Conservation (phyloP, 1,284 basidiomycete species). For the Pyrrhoderma lamaoense region DNA sequence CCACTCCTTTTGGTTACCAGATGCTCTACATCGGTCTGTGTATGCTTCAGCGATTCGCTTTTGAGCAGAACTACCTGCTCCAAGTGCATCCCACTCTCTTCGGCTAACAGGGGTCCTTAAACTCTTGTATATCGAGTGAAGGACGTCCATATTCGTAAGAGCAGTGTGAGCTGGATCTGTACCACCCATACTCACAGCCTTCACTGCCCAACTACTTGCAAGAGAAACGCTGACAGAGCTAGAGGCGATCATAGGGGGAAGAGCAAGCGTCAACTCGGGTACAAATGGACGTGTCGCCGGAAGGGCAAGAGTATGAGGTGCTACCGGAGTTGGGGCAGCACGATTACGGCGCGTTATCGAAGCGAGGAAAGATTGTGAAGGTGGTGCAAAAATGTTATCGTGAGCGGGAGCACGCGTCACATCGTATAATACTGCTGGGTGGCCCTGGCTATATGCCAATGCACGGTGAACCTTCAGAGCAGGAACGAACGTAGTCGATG, state of each 20-base stretch:
- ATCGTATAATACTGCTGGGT: conserved; percentile 36
- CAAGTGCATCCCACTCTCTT: conserved; percentile 57
- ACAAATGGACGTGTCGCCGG: conserved; percentile 57
- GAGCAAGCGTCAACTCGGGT: conserved; percentile 46
- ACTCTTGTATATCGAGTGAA: conserved; percentile 51
- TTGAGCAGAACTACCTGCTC: conserved; percentile 44
- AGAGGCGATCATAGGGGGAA: conserved; percentile 36
- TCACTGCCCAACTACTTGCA: conserved; percentile 25
- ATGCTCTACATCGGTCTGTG: conserved; percentile 49
- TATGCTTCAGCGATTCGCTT: conserved; percentile 53
- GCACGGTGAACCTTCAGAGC: conserved; percentile 15
- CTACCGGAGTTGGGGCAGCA: conserved; percentile 32
- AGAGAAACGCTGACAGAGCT: conserved; percentile 51
- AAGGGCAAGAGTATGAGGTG: conserved; percentile 50
- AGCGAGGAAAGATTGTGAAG: conserved; percentile 32
- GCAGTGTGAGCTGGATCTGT: conserved; percentile 26
- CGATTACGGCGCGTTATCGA: conserved; percentile 12
- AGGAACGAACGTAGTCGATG: conserved; percentile 4
- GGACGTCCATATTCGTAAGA: conserved; percentile 57
- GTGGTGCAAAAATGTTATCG: conserved; percentile 48
- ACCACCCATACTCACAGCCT: conserved; percentile 25
- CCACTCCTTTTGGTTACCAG: conserved; percentile 52
- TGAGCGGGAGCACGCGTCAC: conserved; percentile 50
- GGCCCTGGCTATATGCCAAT: conserved; percentile 6
- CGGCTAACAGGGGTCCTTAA: conserved; percentile 50